phyloP scores from a whole-genome alignment of 257 asterid genomes.

The Perilla frutescens region DNA sequence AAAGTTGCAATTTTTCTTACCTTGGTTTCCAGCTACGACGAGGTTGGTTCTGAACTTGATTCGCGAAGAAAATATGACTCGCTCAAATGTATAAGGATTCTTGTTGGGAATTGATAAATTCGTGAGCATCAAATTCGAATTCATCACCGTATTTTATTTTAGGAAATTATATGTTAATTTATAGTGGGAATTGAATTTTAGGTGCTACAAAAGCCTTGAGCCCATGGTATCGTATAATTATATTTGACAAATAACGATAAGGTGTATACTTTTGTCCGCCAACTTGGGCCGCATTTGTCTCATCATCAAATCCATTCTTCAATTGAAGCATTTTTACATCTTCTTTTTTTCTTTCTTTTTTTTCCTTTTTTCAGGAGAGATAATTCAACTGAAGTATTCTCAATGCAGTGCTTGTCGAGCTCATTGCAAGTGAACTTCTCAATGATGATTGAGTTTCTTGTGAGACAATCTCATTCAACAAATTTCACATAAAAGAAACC shows the following conservation, averaged over 20 bases:
- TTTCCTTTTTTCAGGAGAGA: too few species aligned
- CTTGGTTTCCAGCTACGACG: constrained; percentile 46
- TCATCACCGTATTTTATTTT: not conserved
- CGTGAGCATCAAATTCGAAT: constrained; percentile 23
- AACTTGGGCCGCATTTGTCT: not conserved
- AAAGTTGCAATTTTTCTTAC: constrained; percentile 26
- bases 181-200: not conserved
- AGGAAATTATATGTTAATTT: not conserved
- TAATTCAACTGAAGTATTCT: too few species aligned
- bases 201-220: not conserved
- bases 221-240: not conserved
- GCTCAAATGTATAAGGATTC: constrained; percentile 6
- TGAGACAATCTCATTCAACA: too few species aligned
- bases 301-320: not conserved
- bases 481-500: too few species aligned
- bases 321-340: too few species aligned
- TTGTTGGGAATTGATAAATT: not conserved
- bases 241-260: too few species aligned
- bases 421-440: too few species aligned
- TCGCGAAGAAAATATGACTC: constrained; percentile 30
- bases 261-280: not conserved
- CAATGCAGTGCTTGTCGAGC: too few species aligned
- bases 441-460: too few species aligned
- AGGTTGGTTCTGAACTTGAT: constrained; percentile 36
- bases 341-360: too few species aligned